phyloP scores from a whole-genome alignment of 306 rosid genomes.

The Hippophae rhamnoides region DNA sequence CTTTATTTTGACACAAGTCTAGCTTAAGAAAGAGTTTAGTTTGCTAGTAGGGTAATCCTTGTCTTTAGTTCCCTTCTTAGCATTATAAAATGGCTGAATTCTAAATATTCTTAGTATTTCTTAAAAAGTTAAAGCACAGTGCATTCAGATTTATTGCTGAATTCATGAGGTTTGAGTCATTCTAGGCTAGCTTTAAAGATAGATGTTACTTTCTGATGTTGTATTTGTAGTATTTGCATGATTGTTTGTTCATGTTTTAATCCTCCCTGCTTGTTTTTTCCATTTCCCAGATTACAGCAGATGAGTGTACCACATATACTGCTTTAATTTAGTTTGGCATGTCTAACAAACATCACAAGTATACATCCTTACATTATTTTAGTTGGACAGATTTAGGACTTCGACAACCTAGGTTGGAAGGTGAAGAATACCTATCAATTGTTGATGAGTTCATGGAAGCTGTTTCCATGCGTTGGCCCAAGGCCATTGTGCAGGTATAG shows the following conservation, averaged over 20 bases:
- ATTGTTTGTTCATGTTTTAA: too few relatives aligned
- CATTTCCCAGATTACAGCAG: too few relatives aligned
- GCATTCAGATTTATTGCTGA: not conserved
- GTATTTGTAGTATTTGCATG: too few relatives aligned
- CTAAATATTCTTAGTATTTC: not conserved
- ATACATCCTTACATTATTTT: constrained; percentile 37
- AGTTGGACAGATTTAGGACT: constrained; percentile 85
- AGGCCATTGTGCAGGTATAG: constrained; percentile 84
- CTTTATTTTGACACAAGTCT: not conserved
- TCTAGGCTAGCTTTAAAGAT: too few relatives aligned
- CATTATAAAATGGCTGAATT: not conserved
- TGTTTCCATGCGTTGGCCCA: constrained; percentile 90
- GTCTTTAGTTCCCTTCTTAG: not conserved
- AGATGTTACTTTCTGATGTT: too few relatives aligned
- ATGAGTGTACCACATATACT: too few relatives aligned
- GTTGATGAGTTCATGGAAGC: constrained; percentile 99
- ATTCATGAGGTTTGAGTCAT: too few relatives aligned
- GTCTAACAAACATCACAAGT: constrained; percentile 15
- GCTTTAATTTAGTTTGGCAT: too few relatives aligned
- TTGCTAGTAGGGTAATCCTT: not conserved
- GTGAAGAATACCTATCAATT: constrained; percentile 84
- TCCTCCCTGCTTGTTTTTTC: too few relatives aligned
- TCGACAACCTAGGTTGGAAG: constrained; percentile 96
- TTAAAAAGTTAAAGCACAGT: not conserved
- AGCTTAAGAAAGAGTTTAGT: not conserved